These are phyloP conservation scores for Peronospora destructor DNA, from an alignment of 352 stramenopile species.

Conservation along the genomic window DNA sequence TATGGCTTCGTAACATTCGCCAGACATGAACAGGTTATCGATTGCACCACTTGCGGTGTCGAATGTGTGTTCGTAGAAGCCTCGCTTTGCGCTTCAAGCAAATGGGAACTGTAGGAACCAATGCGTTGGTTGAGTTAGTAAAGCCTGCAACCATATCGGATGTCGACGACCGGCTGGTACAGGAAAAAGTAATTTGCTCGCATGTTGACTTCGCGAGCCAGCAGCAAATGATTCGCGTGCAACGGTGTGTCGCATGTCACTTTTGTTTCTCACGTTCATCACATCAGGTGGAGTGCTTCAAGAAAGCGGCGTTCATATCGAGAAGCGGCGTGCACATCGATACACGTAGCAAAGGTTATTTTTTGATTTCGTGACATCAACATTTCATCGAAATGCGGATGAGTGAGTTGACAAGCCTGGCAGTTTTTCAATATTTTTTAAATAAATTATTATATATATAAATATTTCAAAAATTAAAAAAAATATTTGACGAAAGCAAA, in stretches of 20 bases:
- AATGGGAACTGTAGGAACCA: background rate
- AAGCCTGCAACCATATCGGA: conserved; percentile 20
- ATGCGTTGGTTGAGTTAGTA: conserved; percentile 3
- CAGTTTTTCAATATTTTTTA: too few relatives aligned
- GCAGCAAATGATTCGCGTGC: conserved; percentile 47
- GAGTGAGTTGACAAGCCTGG: too few relatives aligned
- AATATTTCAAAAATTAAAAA: too few relatives aligned
- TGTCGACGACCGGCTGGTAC: conserved; percentile 26
- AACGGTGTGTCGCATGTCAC: conserved; percentile 24
- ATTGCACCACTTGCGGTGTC: background rate
- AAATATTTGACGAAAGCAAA: too few relatives aligned
- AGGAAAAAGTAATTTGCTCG: conserved; percentile 48
- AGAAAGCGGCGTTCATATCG: conserved; percentile 44
- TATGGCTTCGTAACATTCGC: conserved; percentile 14
- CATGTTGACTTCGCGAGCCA: too few relatives aligned
- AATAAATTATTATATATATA: too few relatives aligned
- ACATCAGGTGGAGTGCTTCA: conserved; percentile 45
- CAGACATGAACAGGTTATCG: background rate
- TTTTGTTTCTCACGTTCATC: background rate
- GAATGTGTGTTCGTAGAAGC: conserved; percentile 5
- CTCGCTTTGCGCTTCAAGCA: conserved; percentile 17
- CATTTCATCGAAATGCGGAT: too few relatives aligned
- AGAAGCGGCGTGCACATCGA: too few relatives aligned
- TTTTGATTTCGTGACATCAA: background rate
- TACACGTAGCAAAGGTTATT: conserved; percentile 38